phyloP scores from a whole-genome alignment of 1,284 basidiomycete genomes.

The Phellopilus nigrolimitatus region DNA sequence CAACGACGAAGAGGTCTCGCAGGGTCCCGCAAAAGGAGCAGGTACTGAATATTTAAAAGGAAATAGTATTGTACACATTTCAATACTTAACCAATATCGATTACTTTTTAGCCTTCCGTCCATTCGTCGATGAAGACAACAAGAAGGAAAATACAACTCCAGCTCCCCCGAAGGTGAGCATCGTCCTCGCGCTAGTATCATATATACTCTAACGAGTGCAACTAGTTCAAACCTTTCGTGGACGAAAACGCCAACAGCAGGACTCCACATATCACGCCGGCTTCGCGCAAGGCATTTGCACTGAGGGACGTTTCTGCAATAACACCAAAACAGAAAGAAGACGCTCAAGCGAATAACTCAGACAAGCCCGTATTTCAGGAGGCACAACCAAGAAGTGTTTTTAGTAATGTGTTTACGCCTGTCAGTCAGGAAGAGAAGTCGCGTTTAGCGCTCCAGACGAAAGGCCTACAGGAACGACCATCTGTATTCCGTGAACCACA shows the following conservation, averaged over 20 bases:
- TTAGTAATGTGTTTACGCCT: constrained; percentile 23
- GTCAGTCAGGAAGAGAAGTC: constrained; percentile 20
- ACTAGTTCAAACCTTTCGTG: constrained; percentile 17
- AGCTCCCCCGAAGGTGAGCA: not conserved
- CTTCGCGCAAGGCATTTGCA: constrained; percentile 15
- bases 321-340: not conserved
- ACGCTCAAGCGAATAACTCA: not conserved
- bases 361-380: constrained; percentile 1
- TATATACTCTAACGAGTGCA: not conserved
- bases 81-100: not conserved
- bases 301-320: constrained; percentile 9
- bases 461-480: constrained; percentile 26
- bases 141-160: constrained; percentile 41
- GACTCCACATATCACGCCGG: constrained; percentile 11
- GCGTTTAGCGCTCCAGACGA: constrained; percentile 19
- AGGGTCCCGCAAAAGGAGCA: constrained; percentile 33
- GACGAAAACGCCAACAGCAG: constrained; percentile 13
- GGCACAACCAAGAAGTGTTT: constrained; percentile 4
- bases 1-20: constrained; percentile 31
- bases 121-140: constrained; percentile 51
- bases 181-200: not conserved
- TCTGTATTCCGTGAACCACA: constrained; percentile 57
- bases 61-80: not conserved
- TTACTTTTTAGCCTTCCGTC: constrained; percentile 29
- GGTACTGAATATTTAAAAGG: constrained; percentile 32